Base-by-base conservation (phyloP, 2,329 filamentous ascomycete species). In the Talaromyces funiculosus region DNA sequence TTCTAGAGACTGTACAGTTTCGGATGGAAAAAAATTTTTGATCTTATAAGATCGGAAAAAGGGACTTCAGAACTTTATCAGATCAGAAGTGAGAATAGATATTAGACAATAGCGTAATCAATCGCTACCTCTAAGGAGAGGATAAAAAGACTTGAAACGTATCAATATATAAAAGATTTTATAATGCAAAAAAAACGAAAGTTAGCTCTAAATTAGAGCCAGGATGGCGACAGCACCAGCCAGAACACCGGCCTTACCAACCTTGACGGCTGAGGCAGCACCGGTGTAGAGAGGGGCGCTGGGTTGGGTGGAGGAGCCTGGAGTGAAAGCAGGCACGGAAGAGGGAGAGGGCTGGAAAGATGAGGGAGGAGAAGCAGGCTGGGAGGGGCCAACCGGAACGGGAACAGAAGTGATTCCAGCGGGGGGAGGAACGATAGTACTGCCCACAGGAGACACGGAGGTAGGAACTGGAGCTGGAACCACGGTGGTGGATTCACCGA, bases 101-200 rank as follows among this genome's bases (percentile, higher is more conserved):
- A 59, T 59, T 59, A 59, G 57, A 59, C 57, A 59, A 59, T 59
- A 59, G 57, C 57, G 57, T 59, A 59, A 33, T 26, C 29, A 33
- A 26, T 53, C 57, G 57, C 57, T 59, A 59, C 57, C 43, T 59
- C 57, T 59, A 59, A 29, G 18, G 4, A 53, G 45, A 59, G 18
- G 35, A 37, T 16, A 31, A 58, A 42, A 53, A 53, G 4, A 53
- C 33, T 16, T 12, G 33, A 53, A 54, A 14, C 14, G 14, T 18
- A 24, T 16, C 12, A 40, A 49, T 24, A 18, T n/a, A 4, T 38
- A 29, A 38, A n/a, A 33, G 37, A 43, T 53, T 49, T 38, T 53
- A 20, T 51, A n/a, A n/a, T 53, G 16, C 22, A 35, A 10, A 58
- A 22, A 37, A n/a, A 58, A 53, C 4, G 29, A 20, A 3, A 53